Base-by-base conservation (phyloP, 805 yeast genomes). In the Blastobotrys chiropterorum region DNA sequence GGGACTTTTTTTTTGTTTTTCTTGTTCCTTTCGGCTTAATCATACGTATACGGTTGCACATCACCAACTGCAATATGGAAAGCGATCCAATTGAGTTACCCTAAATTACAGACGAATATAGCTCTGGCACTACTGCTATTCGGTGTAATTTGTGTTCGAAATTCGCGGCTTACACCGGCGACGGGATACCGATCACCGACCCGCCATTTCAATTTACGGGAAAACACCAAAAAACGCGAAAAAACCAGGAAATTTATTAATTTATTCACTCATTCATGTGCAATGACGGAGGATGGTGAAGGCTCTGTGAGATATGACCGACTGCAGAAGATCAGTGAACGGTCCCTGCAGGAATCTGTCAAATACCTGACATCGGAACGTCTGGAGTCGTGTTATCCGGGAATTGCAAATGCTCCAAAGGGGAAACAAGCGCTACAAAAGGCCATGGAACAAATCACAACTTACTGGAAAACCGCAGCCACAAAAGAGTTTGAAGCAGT, bases 291-390 rank as follows among this genome's bases (percentile, higher is more conserved):
- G 34, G 34, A 26, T 26, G 34, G 11, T 11, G 34, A 26, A 26
- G 8, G 11, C 8, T 59, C 62, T 47, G 72, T 82, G 7, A 67
- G 87, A 44, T 80, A 68, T 55, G 71, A 72, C 30, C 67, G 85
- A 41, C 70, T 82, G 43, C 66, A 70, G 49, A 72, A 76, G 50
- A 80, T 81, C 3, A 73, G 79, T 49, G 68, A 71, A 22, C 73
- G 78, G 52, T 85, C 86, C 0, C 68, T 82, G 22, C 76, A 76
- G 22, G 81, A 78, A 58, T 73, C 81, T 1, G 72, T 80, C 39
- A 75, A 73, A 56, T 71, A 80, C 42, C 68, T 80, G 40, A 72
- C 75, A 20, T 66, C 72, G 51, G 84, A 81, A 13, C 78, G 78
- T 54, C 62, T 82, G 20, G 66, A 70, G 48, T 61, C 74, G 17